Percentiles rank a stretch among this genome's conserved stretches.
These are phyloP conservation scores for Xylariaceae sp. DNA, from an alignment of 2,329 filamentous ascomycete genomes.

Conservation along the genomic window DNA sequence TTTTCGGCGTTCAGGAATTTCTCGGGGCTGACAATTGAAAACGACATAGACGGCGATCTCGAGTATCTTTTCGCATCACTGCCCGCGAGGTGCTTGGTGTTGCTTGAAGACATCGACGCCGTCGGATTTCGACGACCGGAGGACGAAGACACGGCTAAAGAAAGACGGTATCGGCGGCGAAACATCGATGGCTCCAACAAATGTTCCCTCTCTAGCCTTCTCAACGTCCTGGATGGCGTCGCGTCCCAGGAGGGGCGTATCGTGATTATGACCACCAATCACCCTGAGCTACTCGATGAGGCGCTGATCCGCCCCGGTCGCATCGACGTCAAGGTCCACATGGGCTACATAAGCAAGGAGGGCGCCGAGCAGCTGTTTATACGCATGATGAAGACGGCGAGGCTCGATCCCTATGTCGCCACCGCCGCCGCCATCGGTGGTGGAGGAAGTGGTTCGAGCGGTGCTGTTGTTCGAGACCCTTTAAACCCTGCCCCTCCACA, in stretches of 20 bases:
- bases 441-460: conserved; percentile 8
- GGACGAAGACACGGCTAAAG: conserved; percentile 6
- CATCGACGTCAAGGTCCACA: conserved; percentile 58
- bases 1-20: background rate
- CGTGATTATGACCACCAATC: conserved; percentile 70
- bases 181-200: conserved; percentile 18
- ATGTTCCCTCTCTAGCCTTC: conserved; percentile 55
- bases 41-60: conserved; percentile 23
- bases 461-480: background rate
- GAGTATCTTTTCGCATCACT: conserved; percentile 27
- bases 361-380: conserved; percentile 43
- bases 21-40: background rate
- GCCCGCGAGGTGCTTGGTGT: conserved; percentile 36
- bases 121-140: conserved; percentile 39
- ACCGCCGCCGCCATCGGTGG: too few relatives aligned
- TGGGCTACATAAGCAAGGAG: conserved; percentile 43
- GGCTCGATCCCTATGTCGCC: too few relatives aligned
- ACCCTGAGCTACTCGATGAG: conserved; percentile 56
- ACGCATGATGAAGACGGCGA: conserved; percentile 36
- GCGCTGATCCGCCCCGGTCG: conserved; percentile 62
- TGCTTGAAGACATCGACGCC: conserved; percentile 53
- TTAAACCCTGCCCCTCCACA: background rate
- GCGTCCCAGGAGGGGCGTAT: conserved; percentile 63
- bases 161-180: conserved; percentile 9
- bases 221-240: conserved; percentile 68